Percentiles rank a stretch among this genome's conserved stretches.
Evolutionary conservation across 164 flowering plant species (phyloP).

Genomic region (Umbellularia californica): DNA sequence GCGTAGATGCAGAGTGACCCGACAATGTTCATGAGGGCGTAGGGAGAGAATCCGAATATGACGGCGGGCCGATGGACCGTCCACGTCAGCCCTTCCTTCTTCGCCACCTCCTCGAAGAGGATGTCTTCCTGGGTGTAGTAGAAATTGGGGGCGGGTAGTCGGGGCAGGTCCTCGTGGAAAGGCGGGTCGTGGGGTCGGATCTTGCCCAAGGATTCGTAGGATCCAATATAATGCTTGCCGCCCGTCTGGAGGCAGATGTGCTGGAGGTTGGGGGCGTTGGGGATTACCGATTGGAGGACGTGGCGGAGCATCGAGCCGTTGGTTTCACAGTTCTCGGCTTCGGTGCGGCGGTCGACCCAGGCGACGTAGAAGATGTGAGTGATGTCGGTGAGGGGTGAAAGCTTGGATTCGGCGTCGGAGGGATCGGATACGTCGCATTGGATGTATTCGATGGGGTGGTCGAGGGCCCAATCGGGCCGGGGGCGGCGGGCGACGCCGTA

Average conservation of each 20-base stretch:
- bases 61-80: slow-evolving; percentile 55
- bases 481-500: slow-evolving; percentile 77
- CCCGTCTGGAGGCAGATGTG: slow-evolving; percentile 81
- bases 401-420: slow-evolving; percentile 41
- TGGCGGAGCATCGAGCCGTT: slow-evolving; percentile 64
- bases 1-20: slow-evolving; percentile 73
- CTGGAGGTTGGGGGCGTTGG: slow-evolving; percentile 51
- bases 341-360: slow-evolving; percentile 46
- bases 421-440: slow-evolving; percentile 61
- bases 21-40: slow-evolving; percentile 61
- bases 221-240: slow-evolving; percentile 55
- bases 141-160: slow-evolving; percentile 53
- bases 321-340: slow-evolving; percentile 41
- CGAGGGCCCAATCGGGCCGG: slow-evolving; percentile 54
- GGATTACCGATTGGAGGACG: slow-evolving; percentile 56
- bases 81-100: slow-evolving; percentile 60
- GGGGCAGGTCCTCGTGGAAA: slow-evolving; percentile 61
- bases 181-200: slow-evolving; percentile 53
- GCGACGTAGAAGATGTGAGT: slow-evolving; percentile 76
- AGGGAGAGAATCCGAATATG: slow-evolving; percentile 85
- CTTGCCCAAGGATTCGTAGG: slow-evolving; percentile 38
- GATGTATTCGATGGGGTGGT: slow-evolving; percentile 61
- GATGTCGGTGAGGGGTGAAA: slow-evolving; percentile 56
- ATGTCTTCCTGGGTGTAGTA: slow-evolving; percentile 65
- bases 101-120: slow-evolving; percentile 43